Percentiles rank a stretch among this genome's conserved stretches.
Conservation (phyloP, 768 basidiomycete genomes). For the Bullera alba region DNA sequence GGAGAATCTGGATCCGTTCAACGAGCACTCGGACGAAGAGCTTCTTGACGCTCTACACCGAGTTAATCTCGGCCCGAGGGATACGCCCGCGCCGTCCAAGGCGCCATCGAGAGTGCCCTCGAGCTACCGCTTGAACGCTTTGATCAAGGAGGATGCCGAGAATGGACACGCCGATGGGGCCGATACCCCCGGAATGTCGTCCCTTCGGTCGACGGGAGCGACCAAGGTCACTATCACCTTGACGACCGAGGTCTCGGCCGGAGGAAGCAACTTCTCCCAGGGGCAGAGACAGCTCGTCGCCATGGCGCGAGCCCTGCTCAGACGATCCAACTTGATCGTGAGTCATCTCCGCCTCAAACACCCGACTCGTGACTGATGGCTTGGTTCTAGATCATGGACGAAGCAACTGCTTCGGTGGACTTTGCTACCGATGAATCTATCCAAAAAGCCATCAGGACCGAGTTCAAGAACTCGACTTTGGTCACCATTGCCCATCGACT, state of each 20-base stretch:
- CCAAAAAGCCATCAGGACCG: constrained; percentile 43
- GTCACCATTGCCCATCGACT: constrained; percentile 45
- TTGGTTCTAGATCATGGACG: constrained; percentile 43
- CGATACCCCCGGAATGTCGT: no score
- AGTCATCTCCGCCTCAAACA: background rate
- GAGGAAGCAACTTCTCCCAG: constrained; percentile 85
- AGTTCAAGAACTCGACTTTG: constrained; percentile 41
- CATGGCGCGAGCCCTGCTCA: constrained; percentile 26
- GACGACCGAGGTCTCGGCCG: constrained; percentile 72
- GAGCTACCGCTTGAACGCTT: constrained; percentile 9
- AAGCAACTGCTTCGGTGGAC: constrained; percentile 45
- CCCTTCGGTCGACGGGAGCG: background rate
- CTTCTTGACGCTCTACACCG: constrained; percentile 73
- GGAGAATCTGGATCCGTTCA: constrained; percentile 48
- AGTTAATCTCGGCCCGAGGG: constrained; percentile 62
- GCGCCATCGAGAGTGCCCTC: constrained; percentile 22
- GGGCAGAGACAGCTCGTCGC: constrained; percentile 68
- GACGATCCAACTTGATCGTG: constrained; percentile 33
- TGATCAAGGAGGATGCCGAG: constrained; percentile 14
- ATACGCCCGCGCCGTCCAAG: constrained; percentile 46
- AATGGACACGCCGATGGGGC: background rate
- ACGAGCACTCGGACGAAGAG: constrained; percentile 71
- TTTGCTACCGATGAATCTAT: constrained; percentile 45
- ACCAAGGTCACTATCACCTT: constrained; percentile 52
- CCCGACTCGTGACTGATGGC: background rate